phyloP scores from a whole-genome alignment of 495 filamentous ascomycete species.

The Penicillium manginii region DNA sequence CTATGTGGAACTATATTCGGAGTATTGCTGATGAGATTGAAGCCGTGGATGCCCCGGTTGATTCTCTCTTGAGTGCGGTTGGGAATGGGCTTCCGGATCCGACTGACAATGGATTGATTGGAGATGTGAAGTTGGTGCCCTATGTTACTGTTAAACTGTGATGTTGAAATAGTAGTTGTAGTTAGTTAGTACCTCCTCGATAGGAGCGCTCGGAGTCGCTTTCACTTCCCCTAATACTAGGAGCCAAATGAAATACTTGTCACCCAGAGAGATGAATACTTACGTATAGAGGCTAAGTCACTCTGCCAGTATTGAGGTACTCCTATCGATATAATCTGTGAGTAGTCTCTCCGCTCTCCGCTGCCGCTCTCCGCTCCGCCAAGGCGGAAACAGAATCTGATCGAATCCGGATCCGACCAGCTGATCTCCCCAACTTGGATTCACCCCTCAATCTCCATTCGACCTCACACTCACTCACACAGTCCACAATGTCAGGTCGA shows the following conservation, averaged over 20 bases:
- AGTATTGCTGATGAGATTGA: conserved; percentile 18
- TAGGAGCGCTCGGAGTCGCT: too few relatives aligned
- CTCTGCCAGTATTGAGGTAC: too few relatives aligned
- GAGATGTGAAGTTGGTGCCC: conserved; percentile 16
- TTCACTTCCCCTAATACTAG: too few relatives aligned
- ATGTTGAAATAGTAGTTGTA: background rate
- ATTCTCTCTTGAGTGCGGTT: background rate
- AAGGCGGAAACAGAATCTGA: background rate
- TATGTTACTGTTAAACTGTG: conserved; percentile 10
- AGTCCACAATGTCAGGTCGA: conserved; percentile 28
- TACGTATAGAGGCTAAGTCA: too few relatives aligned
- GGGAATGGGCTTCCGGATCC: conserved; percentile 4
- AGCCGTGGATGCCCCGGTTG: background rate
- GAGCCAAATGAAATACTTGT: too few relatives aligned
- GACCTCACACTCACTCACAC: background rate
- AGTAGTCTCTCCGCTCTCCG: too few relatives aligned
- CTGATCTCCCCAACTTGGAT: background rate
- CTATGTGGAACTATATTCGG: conserved; percentile 34
- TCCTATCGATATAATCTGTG: too few relatives aligned
- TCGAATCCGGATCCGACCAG: background rate
- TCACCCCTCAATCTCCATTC: background rate
- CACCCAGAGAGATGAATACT: too few relatives aligned
- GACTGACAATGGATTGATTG: conserved; percentile 22
- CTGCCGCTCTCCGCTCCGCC: too few relatives aligned
- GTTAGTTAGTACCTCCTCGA: background rate